Evolutionary conservation across 2,329 filamentous ascomycete genomes (phyloP).

Genomic region (Fusarium sp.): DNA sequence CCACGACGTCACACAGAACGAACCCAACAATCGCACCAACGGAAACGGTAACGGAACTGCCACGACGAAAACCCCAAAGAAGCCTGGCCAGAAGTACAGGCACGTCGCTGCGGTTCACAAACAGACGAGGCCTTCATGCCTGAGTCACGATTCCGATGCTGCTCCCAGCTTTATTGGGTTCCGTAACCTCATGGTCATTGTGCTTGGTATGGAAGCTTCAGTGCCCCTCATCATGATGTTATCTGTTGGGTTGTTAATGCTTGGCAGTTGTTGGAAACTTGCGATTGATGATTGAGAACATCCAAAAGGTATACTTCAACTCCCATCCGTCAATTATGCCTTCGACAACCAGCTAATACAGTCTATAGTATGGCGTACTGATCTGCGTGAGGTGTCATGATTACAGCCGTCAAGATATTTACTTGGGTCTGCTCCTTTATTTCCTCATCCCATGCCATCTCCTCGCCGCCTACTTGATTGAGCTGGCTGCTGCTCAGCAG

Average conservation of each 20-base stretch:
- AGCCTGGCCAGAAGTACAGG: conserved; percentile 73
- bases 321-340: not conserved
- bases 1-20: conserved; percentile 43
- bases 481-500: conserved; percentile 82
- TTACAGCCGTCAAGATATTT: conserved; percentile 80
- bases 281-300: conserved; percentile 94
- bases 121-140: conserved; percentile 75
- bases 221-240: conserved; percentile 24
- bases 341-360: conserved; percentile 5
- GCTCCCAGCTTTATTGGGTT: conserved; percentile 92
- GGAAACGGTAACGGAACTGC: conserved; percentile 40
- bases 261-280: conserved; percentile 86
- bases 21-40: conserved; percentile 34
- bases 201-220: conserved; percentile 70
- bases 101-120: conserved; percentile 92
- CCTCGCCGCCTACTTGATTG: conserved; percentile 89
- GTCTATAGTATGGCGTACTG: conserved; percentile 83
- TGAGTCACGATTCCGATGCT: conserved; percentile 82
- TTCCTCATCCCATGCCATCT: conserved; percentile 90
- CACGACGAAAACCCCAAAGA: conserved; percentile 33
- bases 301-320: conserved; percentile 76
- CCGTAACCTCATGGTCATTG: conserved; percentile 94
- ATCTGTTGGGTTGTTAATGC: conserved; percentile 28
- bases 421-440: conserved; percentile 81
- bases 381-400: conserved; percentile 93